Percentiles rank a stretch among this genome's conserved stretches.
phyloP scores from a whole-genome alignment of 108 stramenopile species.

The Asterionellopsis glacialis region DNA sequence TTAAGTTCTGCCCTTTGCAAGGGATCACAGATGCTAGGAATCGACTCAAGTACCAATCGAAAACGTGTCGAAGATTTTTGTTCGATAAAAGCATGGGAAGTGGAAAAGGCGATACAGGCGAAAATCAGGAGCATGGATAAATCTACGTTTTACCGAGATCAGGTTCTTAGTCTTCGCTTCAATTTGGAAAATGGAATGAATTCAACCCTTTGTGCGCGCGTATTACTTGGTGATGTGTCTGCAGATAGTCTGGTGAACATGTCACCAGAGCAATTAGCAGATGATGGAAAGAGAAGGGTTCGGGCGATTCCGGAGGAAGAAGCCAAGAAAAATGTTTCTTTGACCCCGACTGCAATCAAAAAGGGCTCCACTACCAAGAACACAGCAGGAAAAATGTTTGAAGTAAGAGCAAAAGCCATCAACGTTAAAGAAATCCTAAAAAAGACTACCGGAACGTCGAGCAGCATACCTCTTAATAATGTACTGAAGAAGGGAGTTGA shows the following conservation, averaged over 20 bases:
- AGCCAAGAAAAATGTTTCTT: conserved; percentile 30
- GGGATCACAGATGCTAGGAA: conserved; percentile 34
- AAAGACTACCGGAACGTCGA: too few species aligned
- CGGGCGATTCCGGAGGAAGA: conserved; percentile 42
- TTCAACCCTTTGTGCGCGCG: conserved; percentile 48
- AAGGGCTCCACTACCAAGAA: not conserved
- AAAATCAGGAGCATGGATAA: conserved; percentile 15
- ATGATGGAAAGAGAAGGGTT: conserved; percentile 35
- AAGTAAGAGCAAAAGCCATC: too few species aligned
- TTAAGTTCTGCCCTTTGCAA: conserved; percentile 36
- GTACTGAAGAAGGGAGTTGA: too few species aligned
- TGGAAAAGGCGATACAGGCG: conserved; percentile 47
- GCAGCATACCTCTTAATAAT: too few species aligned
- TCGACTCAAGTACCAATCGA: conserved; percentile 19
- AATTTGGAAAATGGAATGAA: conserved; percentile 57
- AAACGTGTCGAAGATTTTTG: conserved; percentile 24
- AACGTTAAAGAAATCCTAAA: too few species aligned
- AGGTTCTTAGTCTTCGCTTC: conserved; percentile 41
- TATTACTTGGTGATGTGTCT: conserved; percentile 45
- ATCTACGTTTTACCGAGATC: conserved; percentile 41
- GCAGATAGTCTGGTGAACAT: conserved; percentile 43
- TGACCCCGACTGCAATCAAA: conserved; percentile 24
- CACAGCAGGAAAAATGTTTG: not conserved
- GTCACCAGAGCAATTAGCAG: conserved; percentile 58
- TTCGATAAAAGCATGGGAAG: conserved; percentile 54